phyloP scores from a whole-genome alignment of 805 yeast genomes.

The Saturnispora silvae region DNA sequence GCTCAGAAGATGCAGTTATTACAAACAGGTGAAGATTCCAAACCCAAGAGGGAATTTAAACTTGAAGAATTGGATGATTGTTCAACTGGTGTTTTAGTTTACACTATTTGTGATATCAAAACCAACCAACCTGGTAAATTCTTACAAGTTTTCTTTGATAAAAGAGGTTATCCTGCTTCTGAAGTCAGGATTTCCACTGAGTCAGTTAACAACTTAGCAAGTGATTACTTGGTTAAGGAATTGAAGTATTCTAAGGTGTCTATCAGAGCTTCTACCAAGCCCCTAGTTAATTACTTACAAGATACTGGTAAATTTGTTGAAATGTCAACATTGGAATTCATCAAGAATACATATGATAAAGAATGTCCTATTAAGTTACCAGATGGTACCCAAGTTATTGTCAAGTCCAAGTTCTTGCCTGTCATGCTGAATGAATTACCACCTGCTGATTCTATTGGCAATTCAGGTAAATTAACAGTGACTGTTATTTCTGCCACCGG shows the following conservation, averaged over 20 bases:
- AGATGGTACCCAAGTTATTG: constrained; percentile 37
- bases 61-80: constrained; percentile 47
- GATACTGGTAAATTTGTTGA: constrained; percentile 51
- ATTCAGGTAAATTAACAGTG: constrained; percentile 61
- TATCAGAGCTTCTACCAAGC: constrained; percentile 51
- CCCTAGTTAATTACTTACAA: constrained; percentile 42
- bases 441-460: constrained; percentile 60
- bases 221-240: constrained; percentile 71
- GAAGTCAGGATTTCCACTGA: constrained; percentile 41
- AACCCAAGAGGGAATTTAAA: constrained; percentile 39
- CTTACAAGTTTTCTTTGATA: constrained; percentile 71
- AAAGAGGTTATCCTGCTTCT: constrained; percentile 54
- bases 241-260: constrained; percentile 52
- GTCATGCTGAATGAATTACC: constrained; percentile 51
- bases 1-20: constrained; percentile 15
- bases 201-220: constrained; percentile 34
- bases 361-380: constrained; percentile 46
- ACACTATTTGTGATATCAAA: constrained; percentile 51
- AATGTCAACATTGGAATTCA: constrained; percentile 54
- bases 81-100: constrained; percentile 69
- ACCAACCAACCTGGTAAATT: constrained; percentile 43
- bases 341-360: constrained; percentile 52
- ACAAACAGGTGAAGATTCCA: constrained; percentile 22
- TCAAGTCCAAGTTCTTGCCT: constrained; percentile 74
- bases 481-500: constrained; percentile 53